Base-by-base conservation (phyloP, 108 stramenopile species). In the Parietichytrium sp. region DNA sequence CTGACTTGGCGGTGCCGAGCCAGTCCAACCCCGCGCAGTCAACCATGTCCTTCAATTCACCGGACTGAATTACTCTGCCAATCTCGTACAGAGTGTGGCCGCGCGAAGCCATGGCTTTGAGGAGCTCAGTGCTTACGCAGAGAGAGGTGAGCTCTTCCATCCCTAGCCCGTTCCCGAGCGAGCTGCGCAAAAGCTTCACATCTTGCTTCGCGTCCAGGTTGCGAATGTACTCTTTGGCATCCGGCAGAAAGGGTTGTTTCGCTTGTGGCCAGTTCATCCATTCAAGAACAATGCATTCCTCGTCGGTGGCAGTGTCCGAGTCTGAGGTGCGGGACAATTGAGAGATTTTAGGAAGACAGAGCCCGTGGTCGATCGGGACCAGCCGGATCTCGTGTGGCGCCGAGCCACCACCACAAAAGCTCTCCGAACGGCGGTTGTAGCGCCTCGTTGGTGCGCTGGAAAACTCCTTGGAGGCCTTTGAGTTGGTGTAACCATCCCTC, bases 191-290 rank as follows among this genome's bases (percentile, higher is more conserved):
- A 27, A 72, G 61, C 6, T 20, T 10, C 10, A 42, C 61, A 72
- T 72, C 61, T 6, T 33, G 38, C 38, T 10, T 42, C 10, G 36
- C 61, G 33, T 72, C 33, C 4, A 72, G 42, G 13, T 33, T 45
- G 42, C n/a, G 38, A 6, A 72, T 27, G 45, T 45, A 72, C 23
- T 72, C 38, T 45, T 42, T 16, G n/a, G 45, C 61, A 13, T 72
- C 61, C 0, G 61, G 61, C 13, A 72, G 61, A 15, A 72, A 10
- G n/a, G 61, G 61, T 15, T 16, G 20, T n/a, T 42, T 33, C 6
- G n/a, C 25, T 42, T 72, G 61, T 20, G 61, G 61, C 61, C 61
- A 72, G 23, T 72, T 42, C 10, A 72, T 33, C 61, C 61, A 72
- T 20, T 72, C 61, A 42, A 72, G 61, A 12, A 42, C 45, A 3